phyloP scores from a whole-genome alignment of 805 yeast genomes.

The Saccharomycopsis sp. region DNA sequence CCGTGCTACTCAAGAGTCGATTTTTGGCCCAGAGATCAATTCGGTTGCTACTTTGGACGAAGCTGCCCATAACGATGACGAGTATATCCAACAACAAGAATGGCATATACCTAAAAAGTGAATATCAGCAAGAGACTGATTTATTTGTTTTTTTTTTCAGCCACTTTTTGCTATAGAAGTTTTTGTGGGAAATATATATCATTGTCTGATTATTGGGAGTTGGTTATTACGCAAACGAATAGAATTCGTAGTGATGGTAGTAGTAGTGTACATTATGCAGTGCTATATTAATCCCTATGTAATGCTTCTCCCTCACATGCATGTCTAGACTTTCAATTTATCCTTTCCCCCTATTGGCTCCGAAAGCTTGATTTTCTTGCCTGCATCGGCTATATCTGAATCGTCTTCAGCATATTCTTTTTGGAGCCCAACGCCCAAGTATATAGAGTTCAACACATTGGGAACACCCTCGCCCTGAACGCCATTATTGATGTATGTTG shows the following conservation, averaged over 20 bases:
- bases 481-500: background rate
- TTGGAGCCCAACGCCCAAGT: background rate
- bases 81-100: slow-evolving; percentile 14
- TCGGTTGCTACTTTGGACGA: slow-evolving; percentile 10
- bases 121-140: background rate
- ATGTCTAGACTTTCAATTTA: background rate
- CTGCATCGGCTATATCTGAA: background rate
- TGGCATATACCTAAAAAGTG: slow-evolving; percentile 13
- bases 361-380: background rate
- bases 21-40: background rate
- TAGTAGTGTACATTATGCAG: slow-evolving; percentile 3
- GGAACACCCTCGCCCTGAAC: too few relatives aligned
- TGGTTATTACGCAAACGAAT: too few relatives aligned
- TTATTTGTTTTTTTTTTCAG: too few relatives aligned
- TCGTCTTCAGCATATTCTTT: slow-evolving; percentile 1
- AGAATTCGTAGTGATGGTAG: too few relatives aligned
- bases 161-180: too few relatives aligned
- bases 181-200: too few relatives aligned
- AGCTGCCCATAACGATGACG: slow-evolving; percentile 15
- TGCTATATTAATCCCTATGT: too few relatives aligned
- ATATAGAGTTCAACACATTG: background rate
- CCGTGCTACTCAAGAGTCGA: background rate
- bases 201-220: too few relatives aligned
- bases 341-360: background rate
- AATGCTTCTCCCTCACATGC: background rate